These are phyloP conservation scores for Quaeritorhiza haematococci DNA, from an alignment of 371 early-diverging fungal genomes.

Conservation along the genomic window DNA sequence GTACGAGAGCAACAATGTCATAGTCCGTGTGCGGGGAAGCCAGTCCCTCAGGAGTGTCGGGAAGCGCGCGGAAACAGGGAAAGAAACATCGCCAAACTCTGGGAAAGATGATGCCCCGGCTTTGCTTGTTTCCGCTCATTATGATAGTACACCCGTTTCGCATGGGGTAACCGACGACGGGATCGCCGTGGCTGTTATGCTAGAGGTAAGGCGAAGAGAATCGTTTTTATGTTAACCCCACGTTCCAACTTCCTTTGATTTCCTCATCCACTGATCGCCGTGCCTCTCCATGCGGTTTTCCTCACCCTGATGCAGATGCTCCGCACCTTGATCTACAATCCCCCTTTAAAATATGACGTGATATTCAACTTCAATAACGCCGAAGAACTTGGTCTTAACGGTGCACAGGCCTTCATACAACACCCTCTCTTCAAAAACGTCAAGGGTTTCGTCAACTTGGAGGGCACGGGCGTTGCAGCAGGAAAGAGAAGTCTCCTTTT, in stretches of 20 bases:
- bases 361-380: slow-evolving; percentile 83
- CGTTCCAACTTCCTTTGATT: background rate
- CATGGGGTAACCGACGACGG: slow-evolving; percentile 80
- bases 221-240: background rate
- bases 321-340: background rate
- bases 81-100: background rate
- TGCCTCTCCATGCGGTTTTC: slow-evolving; percentile 28
- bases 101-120: slow-evolving; percentile 15
- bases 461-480: slow-evolving; percentile 31
- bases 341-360: slow-evolving; percentile 18
- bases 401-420: slow-evolving; percentile 62
- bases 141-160: slow-evolving; percentile 70
- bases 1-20: slow-evolving; percentile 37
- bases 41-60: background rate
- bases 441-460: slow-evolving; percentile 73
- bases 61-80: background rate
- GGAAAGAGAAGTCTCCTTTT: slow-evolving; percentile 27
- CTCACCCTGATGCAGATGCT: slow-evolving; percentile 46
- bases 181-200: slow-evolving; percentile 61
- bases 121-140: slow-evolving; percentile 53
- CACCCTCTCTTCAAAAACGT: slow-evolving; percentile 75
- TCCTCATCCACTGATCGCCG: background rate
- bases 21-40: slow-evolving; percentile 22
- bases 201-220: slow-evolving; percentile 50
- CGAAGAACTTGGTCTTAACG: slow-evolving; percentile 68